Evolutionary conservation across 768 basidiomycete species (phyloP).

Genomic region (Ephemerocybe angulata): DNA sequence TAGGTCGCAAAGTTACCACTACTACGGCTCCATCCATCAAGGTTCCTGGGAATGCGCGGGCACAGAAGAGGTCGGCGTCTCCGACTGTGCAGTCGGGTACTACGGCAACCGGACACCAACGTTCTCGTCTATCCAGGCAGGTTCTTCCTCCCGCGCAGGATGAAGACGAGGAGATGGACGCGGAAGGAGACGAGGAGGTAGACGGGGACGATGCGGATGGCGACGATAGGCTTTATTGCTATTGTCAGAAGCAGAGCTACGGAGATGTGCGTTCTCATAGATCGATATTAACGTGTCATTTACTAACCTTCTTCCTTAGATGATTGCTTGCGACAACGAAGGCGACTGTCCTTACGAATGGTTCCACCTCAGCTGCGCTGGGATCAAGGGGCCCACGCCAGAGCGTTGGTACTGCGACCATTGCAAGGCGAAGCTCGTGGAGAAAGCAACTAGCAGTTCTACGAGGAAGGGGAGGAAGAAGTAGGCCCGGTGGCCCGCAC

Average conservation of each 20-base stretch:
- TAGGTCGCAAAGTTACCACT: constrained; percentile 35
- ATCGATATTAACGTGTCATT: not conserved
- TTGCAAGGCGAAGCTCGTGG: constrained; percentile 37
- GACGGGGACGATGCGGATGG: too few relatives aligned
- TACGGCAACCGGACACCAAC: constrained; percentile 32
- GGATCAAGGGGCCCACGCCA: constrained; percentile 41
- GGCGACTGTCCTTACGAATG: constrained; percentile 62
- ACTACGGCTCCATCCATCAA: constrained; percentile 35
- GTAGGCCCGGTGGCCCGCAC: constrained; percentile 12
- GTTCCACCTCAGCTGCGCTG: constrained; percentile 62
- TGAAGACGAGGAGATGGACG: constrained; percentile 20
- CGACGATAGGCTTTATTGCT: constrained; percentile 48
- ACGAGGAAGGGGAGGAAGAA: constrained; percentile 41
- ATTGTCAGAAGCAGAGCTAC: constrained; percentile 49
- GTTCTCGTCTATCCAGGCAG: constrained; percentile 47
- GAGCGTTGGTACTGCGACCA: constrained; percentile 57
- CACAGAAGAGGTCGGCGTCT: constrained; percentile 34
- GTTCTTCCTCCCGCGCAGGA: constrained; percentile 40
- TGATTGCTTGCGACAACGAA: constrained; percentile 74
- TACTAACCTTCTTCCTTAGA: constrained; percentile 32
- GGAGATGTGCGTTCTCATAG: constrained; percentile 38
- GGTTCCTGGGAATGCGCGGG: constrained; percentile 32
- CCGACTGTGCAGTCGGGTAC: constrained; percentile 28
- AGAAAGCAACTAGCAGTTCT: constrained; percentile 16
- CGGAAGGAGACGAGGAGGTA: constrained; percentile 24